These are phyloP conservation scores for Pythium myriotylum DNA, from an alignment of 352 stramenopile species.

Conservation along the genomic window DNA sequence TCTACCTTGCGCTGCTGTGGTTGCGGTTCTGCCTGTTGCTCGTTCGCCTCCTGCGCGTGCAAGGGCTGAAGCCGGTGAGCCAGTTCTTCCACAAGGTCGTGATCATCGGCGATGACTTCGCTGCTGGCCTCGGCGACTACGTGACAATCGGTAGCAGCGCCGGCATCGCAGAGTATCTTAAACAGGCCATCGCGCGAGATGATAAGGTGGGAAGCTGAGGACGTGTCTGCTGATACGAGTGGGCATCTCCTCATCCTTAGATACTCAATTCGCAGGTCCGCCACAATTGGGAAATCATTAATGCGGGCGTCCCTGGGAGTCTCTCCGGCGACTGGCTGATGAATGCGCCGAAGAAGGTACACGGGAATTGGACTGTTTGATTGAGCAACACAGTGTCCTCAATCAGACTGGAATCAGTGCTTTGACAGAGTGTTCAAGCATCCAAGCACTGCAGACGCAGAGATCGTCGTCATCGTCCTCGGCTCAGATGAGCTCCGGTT, in stretches of 20 bases:
- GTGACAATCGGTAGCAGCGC: conserved; percentile 54
- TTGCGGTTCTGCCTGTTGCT: conserved; percentile 66
- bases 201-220: conserved; percentile 52
- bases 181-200: conserved; percentile 40
- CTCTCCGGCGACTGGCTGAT: conserved; percentile 67
- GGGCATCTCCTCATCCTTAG: not conserved
- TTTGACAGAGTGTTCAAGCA: conserved; percentile 70
- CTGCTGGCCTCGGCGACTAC: conserved; percentile 76
- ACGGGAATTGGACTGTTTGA: not conserved
- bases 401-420: conserved; percentile 42
- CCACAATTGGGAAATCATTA: conserved; percentile 82
- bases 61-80: conserved; percentile 49
- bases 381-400: too few relatives aligned
- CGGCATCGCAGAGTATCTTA: conserved; percentile 63
- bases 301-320: conserved; percentile 66
- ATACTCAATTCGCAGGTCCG: conserved; percentile 47
- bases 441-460: conserved; percentile 57
- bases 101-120: conserved; percentile 86
- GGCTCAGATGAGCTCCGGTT: conserved; percentile 73
- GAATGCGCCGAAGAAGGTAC: conserved; percentile 62
- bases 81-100: conserved; percentile 86
- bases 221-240: not conserved
- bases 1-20: conserved; percentile 69
- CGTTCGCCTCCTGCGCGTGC: conserved; percentile 40
- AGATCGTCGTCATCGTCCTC: conserved; percentile 80